Evolutionary conservation across 768 basidiomycete species (phyloP).

Genomic region (Podaxis sp.): DNA sequence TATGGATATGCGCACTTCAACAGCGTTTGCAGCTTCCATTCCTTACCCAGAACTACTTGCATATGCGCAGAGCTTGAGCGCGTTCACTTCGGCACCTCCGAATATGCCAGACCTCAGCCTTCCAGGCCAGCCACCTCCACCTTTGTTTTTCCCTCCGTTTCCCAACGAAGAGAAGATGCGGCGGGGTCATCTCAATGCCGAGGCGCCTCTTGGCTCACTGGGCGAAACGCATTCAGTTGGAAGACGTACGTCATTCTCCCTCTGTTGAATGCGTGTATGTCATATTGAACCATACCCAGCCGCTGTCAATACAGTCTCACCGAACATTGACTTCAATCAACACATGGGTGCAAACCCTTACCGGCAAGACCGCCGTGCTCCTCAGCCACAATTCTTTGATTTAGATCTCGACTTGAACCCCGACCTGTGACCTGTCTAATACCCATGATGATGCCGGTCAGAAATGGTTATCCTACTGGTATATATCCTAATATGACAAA

Average conservation of each 20-base stretch:
- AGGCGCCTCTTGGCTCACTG: slow-evolving; percentile 73
- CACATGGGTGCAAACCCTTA: slow-evolving; percentile 66
- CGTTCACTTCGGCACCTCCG: slow-evolving; percentile 87
- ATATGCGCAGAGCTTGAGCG: slow-evolving; percentile 82
- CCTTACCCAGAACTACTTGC: slow-evolving; percentile 82
- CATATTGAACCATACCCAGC: slow-evolving; percentile 15
- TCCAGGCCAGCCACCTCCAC: slow-evolving; percentile 73
- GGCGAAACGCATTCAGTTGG: slow-evolving; percentile 86
- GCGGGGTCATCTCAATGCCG: slow-evolving; percentile 74
- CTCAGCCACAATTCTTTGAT: slow-evolving; percentile 67
- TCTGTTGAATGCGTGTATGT: slow-evolving; percentile 5
- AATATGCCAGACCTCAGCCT: slow-evolving; percentile 77
- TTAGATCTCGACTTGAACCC: slow-evolving; percentile 85
- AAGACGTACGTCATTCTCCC: slow-evolving; percentile 48
- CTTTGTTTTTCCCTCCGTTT: slow-evolving; percentile 86
- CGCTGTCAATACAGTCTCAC: slow-evolving; percentile 63
- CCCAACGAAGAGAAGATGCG: slow-evolving; percentile 93
- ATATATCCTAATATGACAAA: neutral
- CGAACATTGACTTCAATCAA: slow-evolving; percentile 46
- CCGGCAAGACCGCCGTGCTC: slow-evolving; percentile 64
- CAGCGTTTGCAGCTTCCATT: slow-evolving; percentile 55
- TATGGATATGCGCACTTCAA: slow-evolving; percentile 7
- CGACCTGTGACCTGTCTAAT: slow-evolving; percentile 46
- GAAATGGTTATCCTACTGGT: slow-evolving; percentile 2
- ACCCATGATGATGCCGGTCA: neutral